Evolutionary conservation across 2,329 filamentous ascomycete genomes (phyloP), one percentile per base, ranked within the genome.

Genomic region (Fusarium tupiense): DNA sequence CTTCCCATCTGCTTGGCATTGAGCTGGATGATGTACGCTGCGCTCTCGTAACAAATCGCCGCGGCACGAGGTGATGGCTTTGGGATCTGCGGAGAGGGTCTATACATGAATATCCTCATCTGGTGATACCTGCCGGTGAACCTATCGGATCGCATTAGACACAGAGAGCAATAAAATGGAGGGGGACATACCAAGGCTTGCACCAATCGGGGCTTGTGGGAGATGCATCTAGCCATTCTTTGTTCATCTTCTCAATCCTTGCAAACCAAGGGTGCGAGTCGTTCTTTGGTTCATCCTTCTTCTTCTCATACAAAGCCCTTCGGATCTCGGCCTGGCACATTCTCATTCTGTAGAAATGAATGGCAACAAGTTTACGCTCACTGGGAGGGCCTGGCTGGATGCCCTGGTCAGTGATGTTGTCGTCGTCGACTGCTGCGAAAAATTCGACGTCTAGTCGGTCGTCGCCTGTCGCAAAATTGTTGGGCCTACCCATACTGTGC

Each of bases 271-370:
- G 94, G 82, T 98, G 93, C 46, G 90, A 88, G 78, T 98, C 94
- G 79, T 92, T 90, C 61, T 89, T 90, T 1, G 96, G 95, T 58
- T 94, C 91, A 0, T 90, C 84, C 50, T 92, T 89, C 82, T 96
- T 96, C 82, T 92, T 92, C 76, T 97, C 92, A 80, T 99, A 98
- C 2, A 98, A 86, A 12, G 91, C 92, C 66, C 95, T 90, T 65
- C 95, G 89, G 49, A 98, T 96, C 82, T 98, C 96, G 20, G 95
- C 90, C 81, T 98, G 95, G 19, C 95, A 86, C 66, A 97, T 83
- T 63, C 94, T 89, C 94, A 98, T 97, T 80, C 94, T 96, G 85
- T 95, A 95, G 78, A 97, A 96, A 81, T 99, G 96, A 70, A 98
- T 95, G 6, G 94, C 92, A 33, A 97, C 91, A 77, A 94, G 90